phyloP scores from a whole-genome alignment of 2,329 filamentous ascomycete species.

The Phialocephala subalpina region DNA sequence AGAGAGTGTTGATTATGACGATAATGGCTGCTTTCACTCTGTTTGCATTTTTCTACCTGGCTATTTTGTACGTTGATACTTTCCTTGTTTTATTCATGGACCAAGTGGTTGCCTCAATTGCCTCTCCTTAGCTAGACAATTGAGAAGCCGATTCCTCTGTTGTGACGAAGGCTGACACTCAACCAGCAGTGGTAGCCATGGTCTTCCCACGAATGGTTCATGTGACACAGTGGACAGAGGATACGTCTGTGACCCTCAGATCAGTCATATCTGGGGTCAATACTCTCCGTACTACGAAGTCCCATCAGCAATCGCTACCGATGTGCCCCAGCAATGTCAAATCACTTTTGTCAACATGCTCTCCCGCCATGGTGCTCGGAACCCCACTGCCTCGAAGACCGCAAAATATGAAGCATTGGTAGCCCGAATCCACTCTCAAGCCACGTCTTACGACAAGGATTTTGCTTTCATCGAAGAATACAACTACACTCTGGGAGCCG shows the following conservation, averaged over 20 bases:
- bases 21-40: conserved; percentile 28
- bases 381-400: conserved; percentile 77
- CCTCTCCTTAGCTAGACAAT: neutral
- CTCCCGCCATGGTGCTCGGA: conserved; percentile 84
- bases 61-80: conserved; percentile 32
- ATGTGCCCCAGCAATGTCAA: conserved; percentile 71
- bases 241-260: conserved; percentile 42
- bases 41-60: conserved; percentile 36
- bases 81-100: neutral
- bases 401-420: conserved; percentile 69
- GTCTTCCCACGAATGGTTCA: conserved; percentile 25
- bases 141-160: neutral
- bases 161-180: conserved; percentile 18
- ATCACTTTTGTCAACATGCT: conserved; percentile 84
- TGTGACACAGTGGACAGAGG: conserved; percentile 42
- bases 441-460: conserved; percentile 63
- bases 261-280: conserved; percentile 73
- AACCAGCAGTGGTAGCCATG: conserved; percentile 26
- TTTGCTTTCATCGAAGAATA: conserved; percentile 78
- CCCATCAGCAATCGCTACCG: conserved; percentile 67
- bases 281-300: conserved; percentile 88
- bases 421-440: conserved; percentile 66
- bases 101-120: neutral
- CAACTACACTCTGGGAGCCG: conserved; percentile 73
- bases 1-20: conserved; percentile 28